Percentiles rank a stretch among this genome's conserved stretches.
phyloP scores from a whole-genome alignment of 768 basidiomycete species.

The Tricholoma matsutake region DNA sequence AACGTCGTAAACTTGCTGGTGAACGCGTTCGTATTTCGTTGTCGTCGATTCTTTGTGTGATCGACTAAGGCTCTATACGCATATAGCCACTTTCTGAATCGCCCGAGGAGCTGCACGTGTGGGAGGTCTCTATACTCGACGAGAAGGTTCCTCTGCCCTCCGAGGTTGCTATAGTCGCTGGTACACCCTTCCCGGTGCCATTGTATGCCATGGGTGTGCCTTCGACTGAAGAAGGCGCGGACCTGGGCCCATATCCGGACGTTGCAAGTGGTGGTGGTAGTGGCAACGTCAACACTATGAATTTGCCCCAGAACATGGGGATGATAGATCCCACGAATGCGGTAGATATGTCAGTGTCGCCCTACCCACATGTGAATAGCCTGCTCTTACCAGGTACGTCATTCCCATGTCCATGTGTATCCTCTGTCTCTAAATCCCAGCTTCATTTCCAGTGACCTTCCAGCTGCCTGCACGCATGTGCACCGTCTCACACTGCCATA shows the following conservation, averaged over 20 bases:
- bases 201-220: neutral
- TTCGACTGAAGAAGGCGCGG: neutral
- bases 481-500: constrained; percentile 56
- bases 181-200: neutral
- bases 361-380: neutral
- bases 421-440: constrained; percentile 1
- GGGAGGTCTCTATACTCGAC: constrained; percentile 34
- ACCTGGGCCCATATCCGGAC: neutral
- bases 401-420: neutral
- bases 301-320: neutral
- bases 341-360: neutral
- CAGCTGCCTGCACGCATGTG: constrained; percentile 45
- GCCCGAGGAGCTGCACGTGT: constrained; percentile 32
- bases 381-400: neutral
- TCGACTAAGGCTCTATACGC: neutral
- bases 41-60: neutral
- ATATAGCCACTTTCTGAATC: constrained; percentile 33
- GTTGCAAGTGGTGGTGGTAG: neutral
- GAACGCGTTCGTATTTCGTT: constrained; percentile 30
- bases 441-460: constrained; percentile 7
- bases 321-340: neutral
- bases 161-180: neutral
- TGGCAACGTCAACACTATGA: neutral
- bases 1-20: constrained; percentile 30
- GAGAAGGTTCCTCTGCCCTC: constrained; percentile 24